phyloP scores from a whole-genome alignment of 2,329 filamentous ascomycete genomes.

The Gyromitra esculenta region DNA sequence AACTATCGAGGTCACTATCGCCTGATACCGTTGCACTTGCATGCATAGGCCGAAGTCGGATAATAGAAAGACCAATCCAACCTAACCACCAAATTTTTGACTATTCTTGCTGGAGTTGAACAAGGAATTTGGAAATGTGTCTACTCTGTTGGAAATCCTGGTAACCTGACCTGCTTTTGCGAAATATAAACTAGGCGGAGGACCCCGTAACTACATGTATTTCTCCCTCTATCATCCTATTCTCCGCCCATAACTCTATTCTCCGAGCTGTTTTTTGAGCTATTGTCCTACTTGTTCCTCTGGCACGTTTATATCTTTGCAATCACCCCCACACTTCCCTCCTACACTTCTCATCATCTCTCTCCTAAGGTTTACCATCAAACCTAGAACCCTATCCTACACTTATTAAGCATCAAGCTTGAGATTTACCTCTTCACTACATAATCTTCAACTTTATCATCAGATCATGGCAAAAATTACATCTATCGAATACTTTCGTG shows the following conservation, averaged over 20 bases:
- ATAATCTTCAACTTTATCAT: constrained; percentile 11
- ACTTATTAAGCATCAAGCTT: not conserved
- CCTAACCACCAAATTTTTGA: constrained; percentile 10
- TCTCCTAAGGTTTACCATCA: not conserved
- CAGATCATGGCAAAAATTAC: constrained; percentile 68
- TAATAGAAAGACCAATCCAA: constrained; percentile 30
- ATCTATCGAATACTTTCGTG: constrained; percentile 70
- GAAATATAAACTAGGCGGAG: constrained; percentile 35
- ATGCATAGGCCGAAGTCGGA: constrained; percentile 41
- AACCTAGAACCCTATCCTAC: not conserved
- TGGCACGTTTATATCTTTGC: constrained; percentile 30
- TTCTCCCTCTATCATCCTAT: constrained; percentile 19
- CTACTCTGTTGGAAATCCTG: constrained; percentile 42
- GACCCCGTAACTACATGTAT: constrained; percentile 22
- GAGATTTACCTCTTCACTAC: not conserved
- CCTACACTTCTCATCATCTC: constrained; percentile 1
- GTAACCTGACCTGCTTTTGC: constrained; percentile 33
- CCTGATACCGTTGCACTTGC: constrained; percentile 32
- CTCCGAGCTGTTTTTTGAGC: constrained; percentile 17
- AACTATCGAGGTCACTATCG: constrained; percentile 25
- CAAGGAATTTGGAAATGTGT: constrained; percentile 33
- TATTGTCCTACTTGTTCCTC: not conserved
- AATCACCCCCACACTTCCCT: not conserved
- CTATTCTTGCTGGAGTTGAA: constrained; percentile 24
- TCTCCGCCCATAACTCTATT: no score